phyloP scores from a whole-genome alignment of 2,329 filamentous ascomycete genomes.

The Alternaria sp. region DNA sequence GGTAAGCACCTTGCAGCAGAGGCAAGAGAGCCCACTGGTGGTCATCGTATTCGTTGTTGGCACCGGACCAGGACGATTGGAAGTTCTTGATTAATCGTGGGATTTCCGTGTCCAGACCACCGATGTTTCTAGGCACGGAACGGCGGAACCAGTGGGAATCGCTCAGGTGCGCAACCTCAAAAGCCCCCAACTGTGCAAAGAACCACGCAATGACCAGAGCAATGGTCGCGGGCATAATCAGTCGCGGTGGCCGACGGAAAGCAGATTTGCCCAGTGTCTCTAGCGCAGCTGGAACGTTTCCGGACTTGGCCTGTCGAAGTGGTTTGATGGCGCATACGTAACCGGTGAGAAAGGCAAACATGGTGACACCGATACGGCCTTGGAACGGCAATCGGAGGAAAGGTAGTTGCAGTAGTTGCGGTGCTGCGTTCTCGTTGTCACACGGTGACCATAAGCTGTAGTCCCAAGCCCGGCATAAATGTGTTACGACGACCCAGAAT shows the following conservation, averaged over 20 bases:
- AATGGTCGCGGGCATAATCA: constrained; percentile 62
- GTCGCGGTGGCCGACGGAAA: constrained; percentile 62
- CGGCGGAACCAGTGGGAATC: constrained; percentile 63
- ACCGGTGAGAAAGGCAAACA: constrained; percentile 65
- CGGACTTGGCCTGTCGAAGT: constrained; percentile 59
- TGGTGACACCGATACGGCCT: constrained; percentile 63
- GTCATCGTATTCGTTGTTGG: constrained; percentile 62
- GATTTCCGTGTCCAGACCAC: constrained; percentile 57
- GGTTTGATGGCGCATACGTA: constrained; percentile 66
- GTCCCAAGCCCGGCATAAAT: constrained; percentile 62
- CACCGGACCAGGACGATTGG: constrained; percentile 60
- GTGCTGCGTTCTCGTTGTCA: constrained; percentile 53
- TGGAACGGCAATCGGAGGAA: constrained; percentile 65
- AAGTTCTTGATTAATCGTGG: constrained; percentile 57
- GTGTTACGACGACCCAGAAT: constrained; percentile 62
- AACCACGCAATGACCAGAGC: constrained; percentile 62
- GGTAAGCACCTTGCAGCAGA: constrained; percentile 60
- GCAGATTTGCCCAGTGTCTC: constrained; percentile 62
- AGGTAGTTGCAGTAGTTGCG: constrained; percentile 60
- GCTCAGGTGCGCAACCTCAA: constrained; percentile 57
- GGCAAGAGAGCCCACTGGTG: constrained; percentile 65
- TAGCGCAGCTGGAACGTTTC: constrained; percentile 57
- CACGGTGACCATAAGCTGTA: constrained; percentile 61
- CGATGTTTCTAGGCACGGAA: constrained; percentile 57
- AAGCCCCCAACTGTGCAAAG: constrained; percentile 60